Evolutionary conservation across 169 alveolate species (phyloP).

Genomic region (Besnoitia besnoiti): DNA sequence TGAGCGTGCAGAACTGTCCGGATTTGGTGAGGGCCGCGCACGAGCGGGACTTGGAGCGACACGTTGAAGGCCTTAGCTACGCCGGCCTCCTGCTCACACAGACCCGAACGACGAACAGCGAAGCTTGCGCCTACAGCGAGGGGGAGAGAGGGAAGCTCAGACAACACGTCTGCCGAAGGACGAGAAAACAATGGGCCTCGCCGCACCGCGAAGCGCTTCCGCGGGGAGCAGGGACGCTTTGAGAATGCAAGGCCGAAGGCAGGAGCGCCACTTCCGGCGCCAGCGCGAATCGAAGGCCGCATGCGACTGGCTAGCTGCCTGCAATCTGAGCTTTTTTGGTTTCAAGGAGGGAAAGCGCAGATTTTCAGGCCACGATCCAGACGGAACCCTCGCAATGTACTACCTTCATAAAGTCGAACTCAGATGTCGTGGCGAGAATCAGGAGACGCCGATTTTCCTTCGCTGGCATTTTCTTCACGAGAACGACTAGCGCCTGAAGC

Average conservation of each 20-base stretch:
- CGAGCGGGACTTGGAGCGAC: constrained; percentile 68
- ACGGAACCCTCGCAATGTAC: too few species aligned
- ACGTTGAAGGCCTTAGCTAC: constrained; percentile 69
- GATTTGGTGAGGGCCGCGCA: constrained; percentile 40
- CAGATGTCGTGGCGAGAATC: constrained; percentile 97
- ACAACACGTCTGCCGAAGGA: not conserved
- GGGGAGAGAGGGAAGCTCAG: not conserved
- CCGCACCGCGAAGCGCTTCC: not conserved
- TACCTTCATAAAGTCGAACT: constrained; percentile 83
- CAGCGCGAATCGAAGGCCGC: too few species aligned
- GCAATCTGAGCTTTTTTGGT: too few species aligned
- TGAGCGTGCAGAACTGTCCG: constrained; percentile 56
- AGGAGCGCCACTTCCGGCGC: too few species aligned
- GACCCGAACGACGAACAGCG: not conserved
- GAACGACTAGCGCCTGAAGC: constrained; percentile 94
- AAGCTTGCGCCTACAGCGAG: not conserved
- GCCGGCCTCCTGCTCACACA: constrained; percentile 55
- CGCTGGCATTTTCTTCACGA: constrained; percentile 95
- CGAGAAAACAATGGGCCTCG: not conserved
- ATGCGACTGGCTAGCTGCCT: too few species aligned
- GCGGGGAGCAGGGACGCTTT: not conserved
- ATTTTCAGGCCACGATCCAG: too few species aligned
- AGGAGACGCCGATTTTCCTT: constrained; percentile 92
- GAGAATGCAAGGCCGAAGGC: not conserved
- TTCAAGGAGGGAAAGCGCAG: too few species aligned